These are phyloP conservation scores for Tetracladium maxilliforme DNA, from an alignment of 2,329 filamentous ascomycete genomes.

Conservation along the genomic window DNA sequence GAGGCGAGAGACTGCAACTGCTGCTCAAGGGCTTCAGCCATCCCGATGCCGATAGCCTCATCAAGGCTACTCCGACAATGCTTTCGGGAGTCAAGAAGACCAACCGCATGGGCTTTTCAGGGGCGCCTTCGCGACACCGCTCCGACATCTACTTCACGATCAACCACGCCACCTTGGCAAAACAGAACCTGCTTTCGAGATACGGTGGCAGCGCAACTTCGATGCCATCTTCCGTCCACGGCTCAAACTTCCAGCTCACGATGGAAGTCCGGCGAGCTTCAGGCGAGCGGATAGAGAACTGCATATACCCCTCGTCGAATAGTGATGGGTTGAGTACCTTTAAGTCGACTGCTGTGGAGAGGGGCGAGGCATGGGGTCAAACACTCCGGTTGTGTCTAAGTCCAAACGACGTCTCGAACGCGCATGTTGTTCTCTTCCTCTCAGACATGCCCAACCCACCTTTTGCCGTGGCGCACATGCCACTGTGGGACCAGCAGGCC, in stretches of 20 bases:
- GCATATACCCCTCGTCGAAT: slow-evolving; percentile 79
- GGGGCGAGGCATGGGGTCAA: slow-evolving; percentile 75
- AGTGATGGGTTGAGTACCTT: slow-evolving; percentile 67
- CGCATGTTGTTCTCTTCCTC: slow-evolving; percentile 81
- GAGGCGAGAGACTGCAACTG: slow-evolving; percentile 65
- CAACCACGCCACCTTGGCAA: slow-evolving; percentile 61
- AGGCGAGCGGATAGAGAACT: slow-evolving; percentile 74
- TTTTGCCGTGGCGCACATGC: slow-evolving; percentile 86
- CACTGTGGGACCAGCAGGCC: slow-evolving; percentile 81
- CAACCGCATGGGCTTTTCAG: slow-evolving; percentile 84
- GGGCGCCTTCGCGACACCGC: slow-evolving; percentile 72
- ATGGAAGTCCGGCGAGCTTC: slow-evolving; percentile 70
- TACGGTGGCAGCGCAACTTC: slow-evolving; percentile 61
- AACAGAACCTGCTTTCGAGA: slow-evolving; percentile 56
- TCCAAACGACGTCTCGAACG: slow-evolving; percentile 63
- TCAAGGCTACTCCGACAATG: slow-evolving; percentile 76
- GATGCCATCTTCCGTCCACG: slow-evolving; percentile 42
- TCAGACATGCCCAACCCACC: slow-evolving; percentile 76
- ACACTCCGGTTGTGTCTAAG: slow-evolving; percentile 70
- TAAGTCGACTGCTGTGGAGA: slow-evolving; percentile 68
- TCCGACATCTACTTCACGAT: slow-evolving; percentile 94
- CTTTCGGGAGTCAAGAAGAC: slow-evolving; percentile 71
- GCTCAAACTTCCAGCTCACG: slow-evolving; percentile 72
- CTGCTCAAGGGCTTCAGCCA: slow-evolving; percentile 66
- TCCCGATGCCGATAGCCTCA: slow-evolving; percentile 63